Evolutionary conservation across 176 grass and related monocot genomes (phyloP).

Genomic region (Dendrocalamus sinicus): DNA sequence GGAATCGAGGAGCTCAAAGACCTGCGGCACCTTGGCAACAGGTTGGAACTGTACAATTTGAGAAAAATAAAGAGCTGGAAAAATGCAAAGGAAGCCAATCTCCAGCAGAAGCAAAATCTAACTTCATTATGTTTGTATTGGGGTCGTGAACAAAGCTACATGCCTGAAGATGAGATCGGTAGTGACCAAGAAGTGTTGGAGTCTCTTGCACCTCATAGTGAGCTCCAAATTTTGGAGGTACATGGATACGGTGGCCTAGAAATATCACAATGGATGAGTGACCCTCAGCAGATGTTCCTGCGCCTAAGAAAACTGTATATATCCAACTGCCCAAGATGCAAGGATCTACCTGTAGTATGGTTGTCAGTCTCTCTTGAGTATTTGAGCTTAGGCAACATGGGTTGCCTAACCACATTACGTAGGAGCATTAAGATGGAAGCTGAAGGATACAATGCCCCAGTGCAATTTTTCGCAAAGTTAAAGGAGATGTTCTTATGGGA

Average conservation of each 20-base stretch:
- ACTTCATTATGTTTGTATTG: background rate
- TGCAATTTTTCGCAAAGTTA: background rate
- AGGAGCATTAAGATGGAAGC: background rate
- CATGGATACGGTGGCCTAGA: background rate
- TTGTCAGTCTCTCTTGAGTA: background rate
- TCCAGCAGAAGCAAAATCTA: constrained; percentile 23
- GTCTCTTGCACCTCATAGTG: background rate
- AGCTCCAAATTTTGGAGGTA: constrained; percentile 1
- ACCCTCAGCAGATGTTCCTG: background rate
- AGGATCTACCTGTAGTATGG: background rate
- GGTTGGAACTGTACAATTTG: too few relatives aligned
- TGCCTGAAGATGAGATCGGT: accelerated
- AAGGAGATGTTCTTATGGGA: background rate
- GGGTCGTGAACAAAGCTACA: background rate
- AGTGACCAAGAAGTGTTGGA: background rate
- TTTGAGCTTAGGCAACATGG: accelerated
- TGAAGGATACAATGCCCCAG: background rate
- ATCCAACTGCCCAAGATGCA: background rate
- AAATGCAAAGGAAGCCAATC: background rate
- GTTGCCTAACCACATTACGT: background rate
- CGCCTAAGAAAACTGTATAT: background rate
- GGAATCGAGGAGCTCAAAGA: too few relatives aligned
- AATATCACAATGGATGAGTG: constrained; percentile 27
- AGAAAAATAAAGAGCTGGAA: background rate
- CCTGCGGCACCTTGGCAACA: too few relatives aligned